Evolutionary conservation across 331 rosid genomes (phyloP).

Genomic region (Stylosanthes scabra): DNA sequence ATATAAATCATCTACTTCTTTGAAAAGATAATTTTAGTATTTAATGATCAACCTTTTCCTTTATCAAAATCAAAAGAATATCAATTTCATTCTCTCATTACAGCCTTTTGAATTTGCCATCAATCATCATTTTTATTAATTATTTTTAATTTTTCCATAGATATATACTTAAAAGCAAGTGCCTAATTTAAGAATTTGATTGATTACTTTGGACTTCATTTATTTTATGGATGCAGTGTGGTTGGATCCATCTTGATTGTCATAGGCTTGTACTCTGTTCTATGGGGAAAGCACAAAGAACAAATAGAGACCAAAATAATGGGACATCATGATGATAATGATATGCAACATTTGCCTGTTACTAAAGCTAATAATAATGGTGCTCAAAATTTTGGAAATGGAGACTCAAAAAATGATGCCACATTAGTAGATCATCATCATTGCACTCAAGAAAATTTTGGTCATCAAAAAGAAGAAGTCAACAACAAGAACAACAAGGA

Average conservation of each 20-base stretch:
- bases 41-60: neutral
- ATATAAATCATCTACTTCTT: conserved; percentile 3
- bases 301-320: conserved; percentile 42
- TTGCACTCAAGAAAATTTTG: conserved; percentile 39
- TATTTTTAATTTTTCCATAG: too few relatives aligned
- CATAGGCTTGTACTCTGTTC: conserved; percentile 81
- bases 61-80: neutral
- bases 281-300: conserved; percentile 97
- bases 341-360: conserved; percentile 61
- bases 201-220: too few relatives aligned
- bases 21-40: neutral
- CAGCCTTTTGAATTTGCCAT: neutral
- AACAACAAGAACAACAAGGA: conserved; percentile 12
- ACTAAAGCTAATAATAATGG: conserved; percentile 32
- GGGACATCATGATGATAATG: conserved; percentile 32
- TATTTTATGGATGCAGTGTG: conserved; percentile 59
- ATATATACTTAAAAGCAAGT: too few relatives aligned
- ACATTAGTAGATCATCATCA: conserved; percentile 29
- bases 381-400: conserved; percentile 36
- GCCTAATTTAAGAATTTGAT: too few relatives aligned
- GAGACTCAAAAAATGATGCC: conserved; percentile 32
- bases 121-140: neutral
- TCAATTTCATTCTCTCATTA: neutral
- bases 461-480: conserved; percentile 37
- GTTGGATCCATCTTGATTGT: conserved; percentile 78